Evolutionary conservation across 805 yeast species (phyloP), one percentile per base, ranked within the genome.

Genomic region (Starmerella stellata): DNA sequence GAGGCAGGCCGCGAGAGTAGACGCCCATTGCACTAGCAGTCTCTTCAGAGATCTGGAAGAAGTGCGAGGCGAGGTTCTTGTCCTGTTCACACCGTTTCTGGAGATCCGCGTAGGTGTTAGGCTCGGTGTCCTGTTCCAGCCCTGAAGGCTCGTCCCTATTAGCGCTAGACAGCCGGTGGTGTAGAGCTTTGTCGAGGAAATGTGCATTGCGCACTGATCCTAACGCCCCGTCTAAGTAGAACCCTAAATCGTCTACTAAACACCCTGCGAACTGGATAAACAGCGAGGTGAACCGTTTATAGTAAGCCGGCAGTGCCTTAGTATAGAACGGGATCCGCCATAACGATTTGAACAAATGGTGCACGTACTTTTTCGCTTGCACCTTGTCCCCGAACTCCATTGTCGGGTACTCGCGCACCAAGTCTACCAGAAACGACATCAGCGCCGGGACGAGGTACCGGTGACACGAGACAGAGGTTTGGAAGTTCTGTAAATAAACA

Each of bases 361-460:
- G 78, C 21, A 90, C 80, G 54, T 81, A 77, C 58, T 74, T 87
- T 56, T 98, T 70, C 33, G 81, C 72, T 56, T 82, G 85, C 62
- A 90, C 90, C 59, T 90, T 90, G 57, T 90, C 99, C 57, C 87
- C 87, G 54, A 87, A 90, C 58, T 90, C 96, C 0, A 92, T 74
- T 5, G 87, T 75, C 2, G 95, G 78, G 8, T 98, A 98, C 0
- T 98, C 90, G 52, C 80, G 83, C 56, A 90, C 99, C 37, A 87
- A 85, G 66, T 80, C 81, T 27, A 90, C 93, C 56, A 87, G 90
- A 44, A 83, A 78, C 50, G 82, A 92, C 58, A 90, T 67, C 40
- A 90, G 65, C 1, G 94, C 78, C 51, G 80, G 83, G 41, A 90
- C 62, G 45, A 90, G 55, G 54, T 83, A 73, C 29, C 74, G 63